Base-by-base conservation (phyloP, 2,329 filamentous ascomycete genomes). In the Arthroderma sp. region DNA sequence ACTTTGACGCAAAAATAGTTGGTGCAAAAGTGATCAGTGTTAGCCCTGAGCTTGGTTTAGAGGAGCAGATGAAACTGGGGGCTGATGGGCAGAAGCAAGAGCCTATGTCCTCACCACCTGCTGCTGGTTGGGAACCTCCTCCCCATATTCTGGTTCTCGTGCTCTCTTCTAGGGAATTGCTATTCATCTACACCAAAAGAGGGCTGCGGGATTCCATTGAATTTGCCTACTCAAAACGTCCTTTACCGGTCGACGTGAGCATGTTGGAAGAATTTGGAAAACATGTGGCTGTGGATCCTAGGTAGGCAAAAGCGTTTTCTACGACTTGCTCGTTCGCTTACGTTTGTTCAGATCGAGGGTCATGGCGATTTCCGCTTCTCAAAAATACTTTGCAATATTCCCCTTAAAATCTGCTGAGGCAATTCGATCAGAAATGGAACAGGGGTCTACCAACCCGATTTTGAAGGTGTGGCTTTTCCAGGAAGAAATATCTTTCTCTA, bases 111-210 rank as follows among this genome's bases (percentile, higher is more conserved):
- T 36, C 10, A 8, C 10, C 29, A 11, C 7, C 30, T 8, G 40
- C 33, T 31, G 15, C 39, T 41, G 15, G 38, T 41, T 50, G 58
- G 22, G 44, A 49, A 2, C 60, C 83, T 45, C 85, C 88, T 8
- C 83, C 85, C n/a, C 86, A 96, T 57, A 68, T 88, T 27, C 67
- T 96, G 10, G 73, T 91, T 3, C 66, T 96, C 10, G 78, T 85
- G 22, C 72, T 95, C 6, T 80, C 84, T 50, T 77, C 75, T 10
- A 79, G 80, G 33, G 78, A 85, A 47, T 68, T 85, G 42, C 71
- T 89, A 27, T 94, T 95, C 53, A 64, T 95, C 27, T 89, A 82
- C 60, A 71, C 86, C 40, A 61, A 62, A 31, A 63, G 68, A 29
- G 54, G 55, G 0, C 51, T 55, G 1, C 61, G 69, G 47, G 71